These are phyloP conservation scores for Leucocoprinus birnbaumii DNA, from an alignment of 768 basidiomycete genomes.

Conservation along the genomic window DNA sequence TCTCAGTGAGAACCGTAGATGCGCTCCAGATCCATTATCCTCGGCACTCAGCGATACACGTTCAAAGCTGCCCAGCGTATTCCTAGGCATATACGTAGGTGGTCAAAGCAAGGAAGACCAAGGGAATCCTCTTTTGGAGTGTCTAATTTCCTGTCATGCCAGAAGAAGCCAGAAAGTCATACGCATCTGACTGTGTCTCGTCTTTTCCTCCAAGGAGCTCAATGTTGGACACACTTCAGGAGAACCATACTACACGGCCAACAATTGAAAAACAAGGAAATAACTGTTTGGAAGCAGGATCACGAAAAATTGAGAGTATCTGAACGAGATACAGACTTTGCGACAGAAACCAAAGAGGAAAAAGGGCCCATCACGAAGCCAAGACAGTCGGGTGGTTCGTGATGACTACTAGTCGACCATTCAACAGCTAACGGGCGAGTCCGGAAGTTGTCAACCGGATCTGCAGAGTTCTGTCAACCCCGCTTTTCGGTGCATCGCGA, in stretches of 20 bases:
- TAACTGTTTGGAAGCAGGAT: too few relatives aligned
- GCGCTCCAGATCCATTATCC: conserved; percentile 4
- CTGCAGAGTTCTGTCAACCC: background rate
- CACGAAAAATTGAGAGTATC: too few relatives aligned
- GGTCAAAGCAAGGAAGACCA: conserved; percentile 17
- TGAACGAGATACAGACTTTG: too few relatives aligned
- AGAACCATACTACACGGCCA: too few relatives aligned
- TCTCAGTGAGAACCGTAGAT: background rate
- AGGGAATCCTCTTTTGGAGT: conserved; percentile 32
- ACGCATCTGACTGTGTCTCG: conserved; percentile 1
- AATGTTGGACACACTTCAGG: too few relatives aligned
- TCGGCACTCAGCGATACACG: conserved; percentile 21
- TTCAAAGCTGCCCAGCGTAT: conserved; percentile 42
- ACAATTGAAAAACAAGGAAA: too few relatives aligned
- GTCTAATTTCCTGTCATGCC: conserved; percentile 49
- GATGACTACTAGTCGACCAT: background rate
- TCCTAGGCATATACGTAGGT: conserved; percentile 13
- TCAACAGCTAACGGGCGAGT: background rate
- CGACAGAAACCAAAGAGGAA: background rate
- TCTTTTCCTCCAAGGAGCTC: background rate
- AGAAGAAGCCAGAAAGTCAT: conserved; percentile 27
- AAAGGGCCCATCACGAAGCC: background rate
- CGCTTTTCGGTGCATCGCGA: background rate
- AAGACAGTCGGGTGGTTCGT: background rate
- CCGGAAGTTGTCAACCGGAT: background rate